phyloP scores from a whole-genome alignment of 805 yeast genomes.

The Lipomyces yamadae region DNA sequence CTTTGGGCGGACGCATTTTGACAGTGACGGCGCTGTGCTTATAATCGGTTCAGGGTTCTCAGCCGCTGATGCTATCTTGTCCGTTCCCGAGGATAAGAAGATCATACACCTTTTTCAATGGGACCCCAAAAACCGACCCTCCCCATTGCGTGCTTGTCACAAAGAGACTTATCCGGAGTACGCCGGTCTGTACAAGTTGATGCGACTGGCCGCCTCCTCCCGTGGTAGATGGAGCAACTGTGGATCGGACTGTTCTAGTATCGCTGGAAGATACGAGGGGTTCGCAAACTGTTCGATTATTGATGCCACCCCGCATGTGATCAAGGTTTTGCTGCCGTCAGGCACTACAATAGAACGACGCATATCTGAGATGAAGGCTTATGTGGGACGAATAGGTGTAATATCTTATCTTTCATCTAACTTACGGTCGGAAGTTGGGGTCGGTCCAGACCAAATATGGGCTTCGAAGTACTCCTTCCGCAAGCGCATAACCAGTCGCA shows the following conservation, averaged over 20 bases:
- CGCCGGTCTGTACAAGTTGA: constrained; percentile 38
- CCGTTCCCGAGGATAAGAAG: constrained; percentile 16
- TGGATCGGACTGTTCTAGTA: constrained; percentile 13
- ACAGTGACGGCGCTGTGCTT: constrained; percentile 22
- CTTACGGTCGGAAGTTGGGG: constrained; percentile 33
- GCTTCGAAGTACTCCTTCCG: constrained; percentile 25
- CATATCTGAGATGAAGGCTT: constrained; percentile 33
- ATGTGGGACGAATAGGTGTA: constrained; percentile 45
- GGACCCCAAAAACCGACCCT: constrained; percentile 38
- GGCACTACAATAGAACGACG: constrained; percentile 18
- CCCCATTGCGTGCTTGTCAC: constrained; percentile 43
- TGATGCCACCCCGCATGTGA: constrained; percentile 9
- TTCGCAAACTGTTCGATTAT: constrained; percentile 26
- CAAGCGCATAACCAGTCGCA: constrained; percentile 20
- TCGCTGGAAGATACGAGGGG: constrained; percentile 30
- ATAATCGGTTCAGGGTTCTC: constrained; percentile 46
- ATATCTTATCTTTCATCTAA: constrained; percentile 38
- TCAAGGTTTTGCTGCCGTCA: constrained; percentile 7
- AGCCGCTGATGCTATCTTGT: constrained; percentile 45
- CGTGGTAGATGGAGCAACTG: not conserved
- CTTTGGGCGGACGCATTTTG: not conserved
- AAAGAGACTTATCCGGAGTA: constrained; percentile 46
- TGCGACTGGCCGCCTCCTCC: constrained; percentile 36
- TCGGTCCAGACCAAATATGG: constrained; percentile 31
- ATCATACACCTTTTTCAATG: constrained; percentile 43